These are phyloP conservation scores for Aspergillus asperescens DNA, from an alignment of 495 filamentous ascomycete genomes.

Conservation along the genomic window DNA sequence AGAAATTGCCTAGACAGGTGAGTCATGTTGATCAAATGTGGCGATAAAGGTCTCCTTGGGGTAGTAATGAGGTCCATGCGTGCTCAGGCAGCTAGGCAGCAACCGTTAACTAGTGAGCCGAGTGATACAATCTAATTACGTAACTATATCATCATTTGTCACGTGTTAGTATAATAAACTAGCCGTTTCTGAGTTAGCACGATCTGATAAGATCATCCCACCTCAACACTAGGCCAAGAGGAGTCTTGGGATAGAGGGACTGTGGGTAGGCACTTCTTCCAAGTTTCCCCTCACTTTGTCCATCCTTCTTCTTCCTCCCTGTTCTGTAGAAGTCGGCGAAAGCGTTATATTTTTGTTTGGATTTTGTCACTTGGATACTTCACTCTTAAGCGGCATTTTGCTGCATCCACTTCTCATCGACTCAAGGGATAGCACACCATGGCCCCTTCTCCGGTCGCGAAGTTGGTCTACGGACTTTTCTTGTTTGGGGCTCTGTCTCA, in stretches of 20 bases:
- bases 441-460: constrained; percentile 1
- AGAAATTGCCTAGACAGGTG: not conserved
- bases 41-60: not conserved
- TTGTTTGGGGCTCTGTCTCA: not conserved
- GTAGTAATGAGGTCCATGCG: not conserved
- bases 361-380: not conserved
- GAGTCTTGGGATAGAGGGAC: not conserved
- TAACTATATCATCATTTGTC: not conserved
- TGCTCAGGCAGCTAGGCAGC: not conserved
- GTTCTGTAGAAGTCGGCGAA: not conserved
- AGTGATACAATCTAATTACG: not conserved
- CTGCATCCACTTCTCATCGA: not conserved
- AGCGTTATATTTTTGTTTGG: not conserved
- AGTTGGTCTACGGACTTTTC: constrained; percentile 1
- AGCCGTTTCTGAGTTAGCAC: constrained; percentile 1
- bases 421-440: not conserved
- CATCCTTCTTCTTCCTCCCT: not conserved
- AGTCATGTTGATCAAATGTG: constrained; percentile 4
- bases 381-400: not conserved
- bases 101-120: not conserved
- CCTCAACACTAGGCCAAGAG: not conserved
- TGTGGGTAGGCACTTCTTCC: not conserved
- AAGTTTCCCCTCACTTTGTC: constrained; percentile 2
- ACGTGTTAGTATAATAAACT: not conserved
- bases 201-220: constrained; percentile 26